These are phyloP conservation scores for Blepharisma japonicum DNA, from an alignment of 73 alveolate species.

Conservation along the genomic window DNA sequence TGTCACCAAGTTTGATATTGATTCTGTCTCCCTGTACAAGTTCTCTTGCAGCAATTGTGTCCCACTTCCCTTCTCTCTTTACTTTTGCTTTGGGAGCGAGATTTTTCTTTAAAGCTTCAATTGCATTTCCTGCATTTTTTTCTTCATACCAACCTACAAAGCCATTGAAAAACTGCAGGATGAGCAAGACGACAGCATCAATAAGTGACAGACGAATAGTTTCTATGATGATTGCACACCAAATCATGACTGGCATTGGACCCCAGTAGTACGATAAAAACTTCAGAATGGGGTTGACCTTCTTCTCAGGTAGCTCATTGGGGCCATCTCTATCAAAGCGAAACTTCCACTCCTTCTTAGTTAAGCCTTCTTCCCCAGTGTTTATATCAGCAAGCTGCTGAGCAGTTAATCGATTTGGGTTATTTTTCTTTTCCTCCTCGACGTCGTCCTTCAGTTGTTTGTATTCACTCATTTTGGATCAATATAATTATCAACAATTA, in stretches of 20 bases:
- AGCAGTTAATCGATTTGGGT: constrained; percentile 1
- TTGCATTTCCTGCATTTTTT: constrained; percentile 28
- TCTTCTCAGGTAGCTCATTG: constrained; percentile 23
- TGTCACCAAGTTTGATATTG: constrained; percentile 34
- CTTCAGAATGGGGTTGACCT: constrained; percentile 22
- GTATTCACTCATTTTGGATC: background rate
- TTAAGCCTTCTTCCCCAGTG: background rate
- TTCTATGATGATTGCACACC: constrained; percentile 21
- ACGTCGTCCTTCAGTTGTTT: constrained; percentile 10
- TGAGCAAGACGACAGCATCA: background rate
- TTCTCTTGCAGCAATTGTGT: constrained; percentile 1
- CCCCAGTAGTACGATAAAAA: constrained; percentile 29
- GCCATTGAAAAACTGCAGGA: constrained; percentile 25
- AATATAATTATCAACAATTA: background rate
- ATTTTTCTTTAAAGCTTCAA: constrained; percentile 22
- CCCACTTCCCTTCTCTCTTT: constrained; percentile 30
- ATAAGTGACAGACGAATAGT: background rate
- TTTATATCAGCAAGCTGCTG: constrained; percentile 16
- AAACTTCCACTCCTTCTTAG: background rate
- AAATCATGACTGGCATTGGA: constrained; percentile 27
- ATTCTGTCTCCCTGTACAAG: constrained; percentile 16
- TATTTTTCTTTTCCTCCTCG: constrained; percentile 10
- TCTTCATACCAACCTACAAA: constrained; percentile 30
- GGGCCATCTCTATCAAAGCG: constrained; percentile 20
- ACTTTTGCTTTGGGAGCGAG: constrained; percentile 17